Conservation (phyloP, 1,284 basidiomycete species). For the Rhodotorula glutinis region DNA sequence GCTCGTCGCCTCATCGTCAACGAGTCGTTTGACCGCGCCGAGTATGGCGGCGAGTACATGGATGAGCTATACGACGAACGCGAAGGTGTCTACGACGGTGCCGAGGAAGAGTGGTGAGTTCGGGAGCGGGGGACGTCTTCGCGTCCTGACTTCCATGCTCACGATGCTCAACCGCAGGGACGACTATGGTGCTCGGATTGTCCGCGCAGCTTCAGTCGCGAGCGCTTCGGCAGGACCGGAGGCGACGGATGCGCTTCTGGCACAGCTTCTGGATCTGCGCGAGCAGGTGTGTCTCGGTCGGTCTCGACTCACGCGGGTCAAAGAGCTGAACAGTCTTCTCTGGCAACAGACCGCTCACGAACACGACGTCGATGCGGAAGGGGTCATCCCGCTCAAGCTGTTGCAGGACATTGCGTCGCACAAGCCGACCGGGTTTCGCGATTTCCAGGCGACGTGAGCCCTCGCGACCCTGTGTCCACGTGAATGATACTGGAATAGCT, state of each 20-base stretch:
- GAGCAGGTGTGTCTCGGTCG: background rate
- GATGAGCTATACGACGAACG: constrained; percentile 25
- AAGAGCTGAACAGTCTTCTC: too few species aligned
- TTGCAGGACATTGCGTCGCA: constrained; percentile 22
- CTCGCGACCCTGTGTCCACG: too few species aligned
- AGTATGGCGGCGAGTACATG: constrained; percentile 25
- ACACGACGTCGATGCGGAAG: constrained; percentile 11
- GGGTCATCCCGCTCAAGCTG: constrained; percentile 18
- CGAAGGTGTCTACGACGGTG: constrained; percentile 23
- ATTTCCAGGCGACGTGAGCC: constrained; percentile 18
- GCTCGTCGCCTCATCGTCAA: constrained; percentile 8
- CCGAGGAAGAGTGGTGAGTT: constrained; percentile 23
- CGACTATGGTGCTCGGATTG: constrained; percentile 10
- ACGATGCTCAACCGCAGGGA: background rate
- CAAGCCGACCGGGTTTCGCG: constrained; percentile 11
- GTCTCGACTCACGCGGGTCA: too few species aligned
- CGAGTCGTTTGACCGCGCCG: constrained; percentile 30
- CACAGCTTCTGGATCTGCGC: constrained; percentile 11
- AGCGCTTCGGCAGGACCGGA: background rate
- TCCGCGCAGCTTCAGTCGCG: background rate
- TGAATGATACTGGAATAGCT: too few species aligned
- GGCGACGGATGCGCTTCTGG: background rate
- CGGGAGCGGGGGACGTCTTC: too few species aligned
- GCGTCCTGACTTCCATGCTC: too few species aligned
- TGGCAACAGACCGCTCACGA: constrained; percentile 2